A percentile compares a stretch with the other conserved stretches of the same genome.
These are phyloP conservation scores for Gracilaria domingensis DNA, from an alignment of 23 red algal species.

Conservation along the genomic window DNA sequence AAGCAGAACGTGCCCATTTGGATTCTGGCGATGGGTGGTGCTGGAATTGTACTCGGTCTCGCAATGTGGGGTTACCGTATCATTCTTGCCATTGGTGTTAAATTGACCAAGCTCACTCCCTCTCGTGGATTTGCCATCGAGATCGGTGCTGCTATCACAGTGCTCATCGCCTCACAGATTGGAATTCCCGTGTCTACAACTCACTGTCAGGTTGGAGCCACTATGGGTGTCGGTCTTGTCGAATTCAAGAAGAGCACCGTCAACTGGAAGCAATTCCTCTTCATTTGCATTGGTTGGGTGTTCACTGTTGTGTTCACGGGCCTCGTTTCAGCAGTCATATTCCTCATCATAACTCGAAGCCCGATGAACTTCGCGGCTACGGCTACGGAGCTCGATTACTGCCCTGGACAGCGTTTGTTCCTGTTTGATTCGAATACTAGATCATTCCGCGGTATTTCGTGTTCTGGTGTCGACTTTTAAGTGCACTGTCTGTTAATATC, in stretches of 20 bases:
- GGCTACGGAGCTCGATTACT: constrained; percentile 47
- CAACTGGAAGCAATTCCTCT: constrained; percentile 90
- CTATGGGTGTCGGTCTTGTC: constrained; percentile 83
- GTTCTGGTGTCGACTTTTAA: constrained; percentile 47
- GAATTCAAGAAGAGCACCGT: constrained; percentile 77
- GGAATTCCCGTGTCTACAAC: constrained; percentile 96
- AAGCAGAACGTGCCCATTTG: constrained; percentile 79
- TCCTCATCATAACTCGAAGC: constrained; percentile 26
- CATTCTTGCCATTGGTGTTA: constrained; percentile 94
- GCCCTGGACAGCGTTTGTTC: constrained; percentile 73
- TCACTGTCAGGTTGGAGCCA: constrained; percentile 93
- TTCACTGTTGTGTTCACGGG: constrained; percentile 83
- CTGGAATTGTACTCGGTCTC: constrained; percentile 88
- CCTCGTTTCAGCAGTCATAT: constrained; percentile 60
- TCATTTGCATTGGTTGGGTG: constrained; percentile 82
- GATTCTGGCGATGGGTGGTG: constrained; percentile 93
- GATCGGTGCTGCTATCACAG: constrained; percentile 88
- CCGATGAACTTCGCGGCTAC: constrained; percentile 13
- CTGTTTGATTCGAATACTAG: background rate
- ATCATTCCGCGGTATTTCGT: constrained; percentile 60
- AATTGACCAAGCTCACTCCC: constrained; percentile 95
- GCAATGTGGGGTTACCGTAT: constrained; percentile 94
- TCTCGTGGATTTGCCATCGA: constrained; percentile 96
- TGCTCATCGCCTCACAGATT: constrained; percentile 88
- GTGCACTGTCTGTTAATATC: no score